Base-by-base conservation (phyloP, 768 basidiomycete genomes). In the Coprinopsis sp. region DNA sequence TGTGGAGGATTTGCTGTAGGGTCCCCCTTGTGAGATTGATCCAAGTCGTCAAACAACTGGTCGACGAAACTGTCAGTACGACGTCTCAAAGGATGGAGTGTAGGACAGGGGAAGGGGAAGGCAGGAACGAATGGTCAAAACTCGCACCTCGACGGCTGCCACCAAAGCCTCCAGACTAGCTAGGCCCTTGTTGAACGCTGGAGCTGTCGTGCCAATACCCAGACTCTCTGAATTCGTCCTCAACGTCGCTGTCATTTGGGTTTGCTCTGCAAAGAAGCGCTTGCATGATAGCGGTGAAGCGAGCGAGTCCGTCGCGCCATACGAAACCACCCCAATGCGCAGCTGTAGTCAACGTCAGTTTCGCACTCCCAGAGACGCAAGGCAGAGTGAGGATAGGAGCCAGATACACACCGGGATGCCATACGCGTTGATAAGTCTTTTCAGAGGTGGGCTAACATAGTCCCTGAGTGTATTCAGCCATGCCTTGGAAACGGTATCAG, bases 91-190 rank as follows among this genome's bases (percentile, higher is more conserved):
- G 22, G n/a, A 12, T 6, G 5, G 13, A 12, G n/a, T n/a, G n/a
- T n/a, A n/a, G n/a, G n/a, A n/a, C 12, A 13, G 30, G 8, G 40
- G n/a, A 24, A 44, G 34, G 16, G 21, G 27, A 3, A 47, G 18
- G 38, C 14, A 25, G 13, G 8, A 37, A 34, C n/a, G 13, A 45
- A 24, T 8, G 5, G 13, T 21, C 27, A 27, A 33, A 18, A 28
- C 33, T 55, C 66, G 44, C 44, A 86, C 85, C 72, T 88, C 85
- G 19, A 87, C 62, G 25, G 79, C 81, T 14, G 84, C 81, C 12
- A 84, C 80, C 11, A 86, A 60, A 6, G 81, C 87, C 48, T 89
- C 87, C 6, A 89, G 64, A 3, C 81, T 80, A 22, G 83, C 81
- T 75, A 86, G 73, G 1, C 84, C 84, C 40, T 42, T 42, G n/a